Evolutionary conservation across 768 basidiomycete species (phyloP), one percentile per base, ranked within the genome.

Genomic region (Mrakia blollopis): DNA sequence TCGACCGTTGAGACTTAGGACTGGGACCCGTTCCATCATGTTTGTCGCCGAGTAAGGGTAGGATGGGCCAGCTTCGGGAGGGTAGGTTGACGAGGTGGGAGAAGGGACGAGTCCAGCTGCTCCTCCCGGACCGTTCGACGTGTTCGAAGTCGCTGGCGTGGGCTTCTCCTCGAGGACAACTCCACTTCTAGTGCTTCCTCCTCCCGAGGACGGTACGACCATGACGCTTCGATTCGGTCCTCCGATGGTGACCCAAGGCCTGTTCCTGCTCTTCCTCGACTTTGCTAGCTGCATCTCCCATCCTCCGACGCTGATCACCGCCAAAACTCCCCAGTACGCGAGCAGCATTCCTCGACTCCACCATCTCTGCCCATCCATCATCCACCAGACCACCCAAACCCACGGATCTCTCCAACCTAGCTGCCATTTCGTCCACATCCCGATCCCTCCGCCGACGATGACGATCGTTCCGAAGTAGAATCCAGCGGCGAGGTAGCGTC

Each of bases 211-310:
- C 25, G 50, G 32, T 9, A 72, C 60, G 25, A 39, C 72, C 72
- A 57, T 57, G 30, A 57, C 54, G 47, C 72, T 72, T 39, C 60
- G n/a, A 13, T 72, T 57, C 16, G 47, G 69, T 28, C 69, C 69
- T 30, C 77, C 77, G 21, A 74, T 68, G 16, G 65, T 30, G 16
- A 54, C n/a, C 77, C 77, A 74, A 78, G 85, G 85, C 70, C 91
- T 85, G 81, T 90, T 90, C 9, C 47, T 37, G 52, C 52, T 72
- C 79, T 89, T 86, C 76, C 93, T 86, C 0, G 91, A 89, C 77
- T 94, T 86, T 8, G 90, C 90, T 68, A 98, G 84, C 83, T 97
- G 95, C 70, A 94, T 87, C 83, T 89, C 94, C 97, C 97, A 98
- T 0, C 93, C 95, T 11, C 91, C 94, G 32, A 98, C 92, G 76